phyloP scores from a whole-genome alignment of 2,329 filamentous ascomycete species.

The Colletotrichum chlorophyti region DNA sequence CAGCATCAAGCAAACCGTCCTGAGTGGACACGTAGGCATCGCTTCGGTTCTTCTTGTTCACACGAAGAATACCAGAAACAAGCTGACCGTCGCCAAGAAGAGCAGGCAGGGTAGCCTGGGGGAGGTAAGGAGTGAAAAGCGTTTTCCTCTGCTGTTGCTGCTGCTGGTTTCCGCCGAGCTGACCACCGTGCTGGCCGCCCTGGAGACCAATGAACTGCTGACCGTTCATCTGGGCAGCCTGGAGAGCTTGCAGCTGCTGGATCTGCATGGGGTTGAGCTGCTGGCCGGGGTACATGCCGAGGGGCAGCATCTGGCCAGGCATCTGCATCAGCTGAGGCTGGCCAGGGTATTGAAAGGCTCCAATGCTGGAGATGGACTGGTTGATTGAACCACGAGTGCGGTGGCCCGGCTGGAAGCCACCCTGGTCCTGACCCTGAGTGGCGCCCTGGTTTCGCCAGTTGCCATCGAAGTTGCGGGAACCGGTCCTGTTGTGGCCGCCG shows the following conservation, averaged over 20 bases:
- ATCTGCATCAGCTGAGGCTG: slow-evolving; percentile 90
- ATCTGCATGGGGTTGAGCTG: slow-evolving; percentile 88
- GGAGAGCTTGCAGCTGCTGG: slow-evolving; percentile 88
- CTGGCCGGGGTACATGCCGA: slow-evolving; percentile 84
- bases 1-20: slow-evolving; percentile 86
- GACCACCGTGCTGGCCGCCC: slow-evolving; percentile 76
- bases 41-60: slow-evolving; percentile 99
- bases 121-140: slow-evolving; percentile 95
- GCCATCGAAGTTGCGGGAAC: slow-evolving; percentile 94
- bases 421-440: slow-evolving; percentile 74
- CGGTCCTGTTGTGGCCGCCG: slow-evolving; percentile 80
- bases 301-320: slow-evolving; percentile 85
- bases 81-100: slow-evolving; percentile 91
- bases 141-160: slow-evolving; percentile 96
- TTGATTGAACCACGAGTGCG: slow-evolving; percentile 83
- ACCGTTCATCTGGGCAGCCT: slow-evolving; percentile 83
- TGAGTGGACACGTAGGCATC: slow-evolving; percentile 96
- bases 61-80: slow-evolving; percentile 93
- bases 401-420: slow-evolving; percentile 91
- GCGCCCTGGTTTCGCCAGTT: slow-evolving; percentile 90
- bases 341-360: slow-evolving; percentile 85
- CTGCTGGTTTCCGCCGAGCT: slow-evolving; percentile 71
- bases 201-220: slow-evolving; percentile 75
- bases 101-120: slow-evolving; percentile 90
- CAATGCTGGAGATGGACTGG: slow-evolving; percentile 83